Evolutionary conservation across 2,329 filamentous ascomycete genomes (phyloP).

Genomic region (Plenodomus tracheiphilus): DNA sequence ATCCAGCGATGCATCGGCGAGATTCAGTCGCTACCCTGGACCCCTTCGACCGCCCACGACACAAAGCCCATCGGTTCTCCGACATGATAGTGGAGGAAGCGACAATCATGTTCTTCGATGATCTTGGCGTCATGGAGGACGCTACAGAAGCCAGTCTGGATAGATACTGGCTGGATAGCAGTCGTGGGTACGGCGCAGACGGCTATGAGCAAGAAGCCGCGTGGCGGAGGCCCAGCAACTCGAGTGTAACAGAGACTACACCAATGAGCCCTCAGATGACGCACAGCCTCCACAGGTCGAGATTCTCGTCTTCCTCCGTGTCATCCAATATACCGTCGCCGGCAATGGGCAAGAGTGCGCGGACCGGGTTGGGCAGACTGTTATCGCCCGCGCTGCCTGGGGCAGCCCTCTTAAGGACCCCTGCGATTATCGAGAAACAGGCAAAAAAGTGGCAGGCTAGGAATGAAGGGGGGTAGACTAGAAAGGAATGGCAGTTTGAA

Average conservation of each 20-base stretch:
- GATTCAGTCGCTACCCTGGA: constrained; percentile 47
- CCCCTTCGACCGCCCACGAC: constrained; percentile 34
- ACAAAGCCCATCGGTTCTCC: constrained; percentile 22
- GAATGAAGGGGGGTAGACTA: constrained; percentile 9
- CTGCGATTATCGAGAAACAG: constrained; percentile 13
- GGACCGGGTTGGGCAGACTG: constrained; percentile 25
- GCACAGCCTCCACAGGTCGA: constrained; percentile 13
- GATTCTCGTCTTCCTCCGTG: constrained; percentile 27
- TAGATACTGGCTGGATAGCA: constrained; percentile 34
- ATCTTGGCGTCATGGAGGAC: constrained; percentile 40
- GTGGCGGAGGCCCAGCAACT: constrained; percentile 6
- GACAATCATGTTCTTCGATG: constrained; percentile 49
- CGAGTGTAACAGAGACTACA: constrained; percentile 12
- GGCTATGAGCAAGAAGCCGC: background rate
- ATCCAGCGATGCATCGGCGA: constrained; percentile 37
- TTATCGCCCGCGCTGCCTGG: constrained; percentile 26
- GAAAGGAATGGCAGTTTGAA: constrained; percentile 19
- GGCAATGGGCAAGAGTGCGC: constrained; percentile 21
- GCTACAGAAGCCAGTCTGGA: constrained; percentile 36
- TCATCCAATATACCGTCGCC: constrained; percentile 20
- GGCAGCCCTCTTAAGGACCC: constrained; percentile 14
- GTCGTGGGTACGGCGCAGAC: background rate
- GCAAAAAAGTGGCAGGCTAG: constrained; percentile 12
- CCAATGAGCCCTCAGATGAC: constrained; percentile 6
- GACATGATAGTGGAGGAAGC: constrained; percentile 40